Base-by-base conservation (phyloP, 2,329 filamentous ascomycete genomes). In the Cladophialophora bantiana region DNA sequence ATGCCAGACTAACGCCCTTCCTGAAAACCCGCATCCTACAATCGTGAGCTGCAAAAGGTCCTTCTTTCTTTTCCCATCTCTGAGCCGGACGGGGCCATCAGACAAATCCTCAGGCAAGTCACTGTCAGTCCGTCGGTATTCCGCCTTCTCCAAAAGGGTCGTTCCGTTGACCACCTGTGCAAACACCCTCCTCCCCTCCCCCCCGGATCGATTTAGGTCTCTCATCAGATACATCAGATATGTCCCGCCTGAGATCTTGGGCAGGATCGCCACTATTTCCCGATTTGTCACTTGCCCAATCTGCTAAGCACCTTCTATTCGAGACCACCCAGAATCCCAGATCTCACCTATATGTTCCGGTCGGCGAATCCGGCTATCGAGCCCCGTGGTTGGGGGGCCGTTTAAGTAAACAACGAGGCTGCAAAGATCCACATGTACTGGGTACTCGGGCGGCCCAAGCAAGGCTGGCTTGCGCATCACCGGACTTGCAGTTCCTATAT, bases 401-500 rank as follows among this genome's bases (percentile, higher is more conserved):
- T 26, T 26, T 26, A 26, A 26, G 26, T 26, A 2, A 26, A 26
- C 26, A 3, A 31, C 45, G 7, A 50, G 45, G 45, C 45, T 50
- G 45, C 45, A 7, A 50, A 50, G 45, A 26, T 2, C 26, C 26
- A 26, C 26, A 26, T 26, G 26, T 26, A 26, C 26, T 26, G 2
- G 26, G 26, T 26, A 26, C 26, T 26, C 26, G 26, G 26, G 26
- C 2, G 26, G 26, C 26, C 26, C 26, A 26, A 26, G 26, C 15
- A 42, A 42, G 40, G 15, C 40, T n/a, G 40, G 15, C 40, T 13
- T 10, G 7, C 5, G 40, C 4, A 5, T 13, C 7, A n/a, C 2
- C 5, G 40, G 40, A 50, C 26, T 31, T 50, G 45, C 7, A 50
- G 9, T 50, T 50, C 45, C 45, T 26, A 50, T 50, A 50, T 50